phyloP scores from a whole-genome alignment of 306 rosid genomes.

The Inga laurina region DNA sequence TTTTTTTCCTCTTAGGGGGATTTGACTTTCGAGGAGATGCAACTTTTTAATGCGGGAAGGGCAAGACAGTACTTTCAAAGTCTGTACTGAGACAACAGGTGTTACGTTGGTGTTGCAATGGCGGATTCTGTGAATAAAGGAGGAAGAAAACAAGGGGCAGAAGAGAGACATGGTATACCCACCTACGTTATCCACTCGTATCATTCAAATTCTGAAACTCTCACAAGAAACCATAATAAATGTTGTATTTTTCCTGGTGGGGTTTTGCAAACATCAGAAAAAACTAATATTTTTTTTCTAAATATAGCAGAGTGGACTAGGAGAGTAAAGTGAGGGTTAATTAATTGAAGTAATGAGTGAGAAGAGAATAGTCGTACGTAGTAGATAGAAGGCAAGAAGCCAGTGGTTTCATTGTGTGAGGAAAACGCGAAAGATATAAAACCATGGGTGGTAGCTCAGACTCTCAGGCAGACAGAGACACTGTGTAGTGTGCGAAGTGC shows the following conservation, averaged over 20 bases:
- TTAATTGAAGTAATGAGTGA: not conserved
- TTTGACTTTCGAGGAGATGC: not conserved
- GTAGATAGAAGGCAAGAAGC: not conserved
- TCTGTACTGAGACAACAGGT: not conserved
- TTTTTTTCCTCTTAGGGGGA: not conserved
- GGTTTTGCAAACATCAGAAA: not conserved
- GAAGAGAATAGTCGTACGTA: too few relatives aligned
- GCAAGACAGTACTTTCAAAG: conserved; percentile 16
- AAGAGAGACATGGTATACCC: not conserved
- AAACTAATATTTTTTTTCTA: not conserved
- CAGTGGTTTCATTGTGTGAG: conserved; percentile 34
- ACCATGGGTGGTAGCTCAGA: conserved; percentile 53
- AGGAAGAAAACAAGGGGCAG: not conserved
- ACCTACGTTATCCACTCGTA: not conserved
- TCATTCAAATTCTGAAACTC: not conserved
- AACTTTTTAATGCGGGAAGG: not conserved
- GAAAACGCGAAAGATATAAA: conserved; percentile 34
- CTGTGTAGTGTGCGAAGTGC: not conserved
- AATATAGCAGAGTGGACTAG: not conserved
- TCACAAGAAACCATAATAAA: conserved; percentile 25
- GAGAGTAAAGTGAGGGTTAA: not conserved
- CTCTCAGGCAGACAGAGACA: not conserved
- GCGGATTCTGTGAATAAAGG: not conserved
- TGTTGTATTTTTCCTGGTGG: not conserved
- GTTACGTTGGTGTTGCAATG: not conserved